Conservation (phyloP, 306 rosid genomes). For the Coriaria nepalensis region DNA sequence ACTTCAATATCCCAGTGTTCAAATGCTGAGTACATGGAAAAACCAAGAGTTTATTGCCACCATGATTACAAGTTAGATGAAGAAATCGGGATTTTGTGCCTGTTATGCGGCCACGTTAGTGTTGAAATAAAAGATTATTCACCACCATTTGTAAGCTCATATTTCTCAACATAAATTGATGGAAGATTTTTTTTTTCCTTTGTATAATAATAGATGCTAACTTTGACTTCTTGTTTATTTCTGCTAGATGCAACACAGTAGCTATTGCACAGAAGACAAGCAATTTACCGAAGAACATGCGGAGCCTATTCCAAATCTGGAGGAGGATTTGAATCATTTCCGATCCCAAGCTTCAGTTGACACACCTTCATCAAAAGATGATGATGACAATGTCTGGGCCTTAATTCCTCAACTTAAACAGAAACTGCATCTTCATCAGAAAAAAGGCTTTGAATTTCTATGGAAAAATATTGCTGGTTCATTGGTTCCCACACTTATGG, state of each 20-base stretch:
- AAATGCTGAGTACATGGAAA: conserved; percentile 18
- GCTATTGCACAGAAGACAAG: conserved; percentile 43
- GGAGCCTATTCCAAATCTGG: conserved; percentile 25
- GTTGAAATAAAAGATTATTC: conserved; percentile 50
- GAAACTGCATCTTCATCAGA: conserved; percentile 58
- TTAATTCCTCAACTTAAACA: conserved; percentile 32
- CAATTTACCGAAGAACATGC: conserved; percentile 24
- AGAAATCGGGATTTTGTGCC: conserved; percentile 67
- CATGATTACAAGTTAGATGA: conserved; percentile 59
- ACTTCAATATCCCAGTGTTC: conserved; percentile 37
- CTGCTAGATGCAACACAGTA: conserved; percentile 38
- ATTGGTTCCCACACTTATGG: conserved; percentile 36
- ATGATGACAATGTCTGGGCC: conserved; percentile 62
- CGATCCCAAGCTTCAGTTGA: conserved; percentile 18
- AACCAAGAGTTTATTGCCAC: conserved; percentile 23
- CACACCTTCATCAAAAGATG: conserved; percentile 32
- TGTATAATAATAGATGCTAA: background rate
- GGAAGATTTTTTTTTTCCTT: background rate
- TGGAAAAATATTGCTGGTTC: conserved; percentile 80
- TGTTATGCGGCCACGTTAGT: conserved; percentile 47
- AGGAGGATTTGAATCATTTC: conserved; percentile 30
- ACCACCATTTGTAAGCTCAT: conserved; percentile 77
- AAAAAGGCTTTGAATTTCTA: conserved; percentile 79
- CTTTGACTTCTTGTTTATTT: conserved; percentile 18
- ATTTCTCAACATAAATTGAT: conserved; percentile 12